A percentile compares a stretch with the other conserved stretches of the same genome.
Evolutionary conservation across 2,329 filamentous ascomycete species (phyloP).

Genomic region (Ceratocystis eucalypticola): DNA sequence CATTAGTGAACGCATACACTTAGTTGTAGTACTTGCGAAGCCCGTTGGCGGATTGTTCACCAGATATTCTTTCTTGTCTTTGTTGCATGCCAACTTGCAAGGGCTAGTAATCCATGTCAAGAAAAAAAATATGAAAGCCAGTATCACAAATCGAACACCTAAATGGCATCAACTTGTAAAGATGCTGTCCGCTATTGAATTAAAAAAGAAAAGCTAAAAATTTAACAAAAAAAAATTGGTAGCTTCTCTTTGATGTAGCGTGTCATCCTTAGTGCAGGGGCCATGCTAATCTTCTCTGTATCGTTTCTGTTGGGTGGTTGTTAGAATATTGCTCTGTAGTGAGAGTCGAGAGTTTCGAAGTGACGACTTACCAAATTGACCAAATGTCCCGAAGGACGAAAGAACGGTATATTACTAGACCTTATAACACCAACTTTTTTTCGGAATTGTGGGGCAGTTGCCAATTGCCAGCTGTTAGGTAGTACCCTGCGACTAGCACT

Average conservation of each 20-base stretch:
- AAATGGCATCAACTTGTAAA: not conserved
- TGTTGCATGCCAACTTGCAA: too few species aligned
- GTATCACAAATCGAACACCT: conserved; percentile 8
- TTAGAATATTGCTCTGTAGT: not conserved
- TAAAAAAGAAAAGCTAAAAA: not conserved
- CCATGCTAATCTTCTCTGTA: conserved; percentile 72
- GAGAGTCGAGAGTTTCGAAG: not conserved
- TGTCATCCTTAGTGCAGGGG: conserved; percentile 90
- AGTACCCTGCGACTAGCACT: not conserved
- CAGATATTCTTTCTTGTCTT: too few species aligned
- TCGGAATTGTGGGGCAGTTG: not conserved
- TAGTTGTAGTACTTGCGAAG: too few species aligned
- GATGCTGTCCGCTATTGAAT: not conserved
- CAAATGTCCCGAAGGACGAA: conserved; percentile 20
- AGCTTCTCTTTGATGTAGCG: conserved; percentile 70
- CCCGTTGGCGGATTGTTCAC: too few species aligned
- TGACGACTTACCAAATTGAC: conserved; percentile 20
- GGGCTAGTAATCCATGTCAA: not conserved
- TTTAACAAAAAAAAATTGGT: conserved; percentile 23
- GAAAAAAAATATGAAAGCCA: not conserved
- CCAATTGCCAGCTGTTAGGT: not conserved
- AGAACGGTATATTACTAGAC: not conserved
- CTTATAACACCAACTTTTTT: conserved; percentile 11
- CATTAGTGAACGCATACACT: too few species aligned
- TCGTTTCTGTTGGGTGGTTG: conserved; percentile 14